Evolutionary conservation across 768 basidiomycete species (phyloP).

Genomic region (Rhodotorula graminis): DNA sequence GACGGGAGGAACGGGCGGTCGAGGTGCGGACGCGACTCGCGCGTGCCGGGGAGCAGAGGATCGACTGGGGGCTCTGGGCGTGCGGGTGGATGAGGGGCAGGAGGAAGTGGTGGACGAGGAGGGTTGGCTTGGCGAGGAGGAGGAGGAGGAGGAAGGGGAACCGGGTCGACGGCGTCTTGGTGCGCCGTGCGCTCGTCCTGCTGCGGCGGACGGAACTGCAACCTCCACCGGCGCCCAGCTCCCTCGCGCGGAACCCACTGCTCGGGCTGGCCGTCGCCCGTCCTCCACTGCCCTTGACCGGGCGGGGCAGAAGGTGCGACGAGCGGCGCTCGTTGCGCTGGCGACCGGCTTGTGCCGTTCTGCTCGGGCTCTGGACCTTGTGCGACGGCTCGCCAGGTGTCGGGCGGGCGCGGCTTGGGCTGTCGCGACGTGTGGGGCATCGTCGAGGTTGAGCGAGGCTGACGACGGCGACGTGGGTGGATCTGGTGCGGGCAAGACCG

Average conservation of each 20-base stretch:
- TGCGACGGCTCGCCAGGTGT: neutral
- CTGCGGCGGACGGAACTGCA: neutral
- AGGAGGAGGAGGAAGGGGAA: neutral
- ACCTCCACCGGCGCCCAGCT: neutral
- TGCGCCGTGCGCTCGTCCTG: neutral
- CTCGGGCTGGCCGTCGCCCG: too few species aligned
- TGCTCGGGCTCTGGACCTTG: too few species aligned
- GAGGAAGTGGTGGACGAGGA: neutral
- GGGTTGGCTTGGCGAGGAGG: neutral
- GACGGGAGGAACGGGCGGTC: neutral
- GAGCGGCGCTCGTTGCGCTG: neutral
- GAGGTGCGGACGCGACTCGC: neutral
- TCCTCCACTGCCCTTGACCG: too few species aligned
- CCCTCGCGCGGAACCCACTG: neutral
- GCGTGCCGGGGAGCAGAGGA: neutral
- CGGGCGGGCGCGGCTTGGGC: neutral
- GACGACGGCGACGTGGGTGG: too few species aligned
- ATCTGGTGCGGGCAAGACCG: too few species aligned
- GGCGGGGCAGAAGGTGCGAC: too few species aligned
- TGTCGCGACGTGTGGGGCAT: neutral
- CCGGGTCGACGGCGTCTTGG: too few species aligned
- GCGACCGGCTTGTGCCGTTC: neutral
- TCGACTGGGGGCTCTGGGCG: neutral
- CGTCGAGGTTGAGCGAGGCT: too few species aligned
- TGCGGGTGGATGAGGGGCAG: neutral